These are phyloP conservation scores for Mycena vitilis DNA, from an alignment of 768 basidiomycete genomes.

Conservation along the genomic window DNA sequence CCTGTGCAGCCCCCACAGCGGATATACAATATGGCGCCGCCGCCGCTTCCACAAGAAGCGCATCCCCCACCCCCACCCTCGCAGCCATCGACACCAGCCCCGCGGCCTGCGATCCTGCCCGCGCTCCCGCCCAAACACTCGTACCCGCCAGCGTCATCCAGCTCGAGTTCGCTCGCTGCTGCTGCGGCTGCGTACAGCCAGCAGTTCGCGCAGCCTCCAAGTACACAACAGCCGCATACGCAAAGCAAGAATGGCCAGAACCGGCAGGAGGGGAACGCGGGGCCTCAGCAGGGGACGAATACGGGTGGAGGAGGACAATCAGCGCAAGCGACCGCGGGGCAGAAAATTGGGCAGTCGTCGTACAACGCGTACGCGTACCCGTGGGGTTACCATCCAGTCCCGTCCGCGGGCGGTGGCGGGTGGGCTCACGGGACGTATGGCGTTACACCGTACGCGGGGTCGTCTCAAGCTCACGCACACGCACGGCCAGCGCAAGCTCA, in stretches of 20 bases:
- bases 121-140: not conserved
- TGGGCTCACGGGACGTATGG: not conserved
- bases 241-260: not conserved
- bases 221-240: not conserved
- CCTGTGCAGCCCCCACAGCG: not conserved
- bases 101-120: not conserved
- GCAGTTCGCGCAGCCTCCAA: not conserved
- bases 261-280: not conserved
- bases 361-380: conserved; percentile 1
- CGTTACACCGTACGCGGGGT: not conserved
- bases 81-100: not conserved
- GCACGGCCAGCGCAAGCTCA: not conserved
- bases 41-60: not conserved
- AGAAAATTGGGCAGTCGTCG: not conserved
- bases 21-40: not conserved
- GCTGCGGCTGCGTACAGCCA: conserved; percentile 25
- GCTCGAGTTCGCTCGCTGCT: conserved; percentile 31
- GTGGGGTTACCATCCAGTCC: not conserved
- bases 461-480: not conserved
- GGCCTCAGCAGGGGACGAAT: not conserved
- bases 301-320: not conserved
- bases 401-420: not conserved
- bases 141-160: not conserved
- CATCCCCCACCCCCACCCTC: not conserved
- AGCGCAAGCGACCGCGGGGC: not conserved